These are phyloP conservation scores for Aspergillus jensenii DNA, from an alignment of 2,329 filamentous ascomycete species.

Conservation along the genomic window DNA sequence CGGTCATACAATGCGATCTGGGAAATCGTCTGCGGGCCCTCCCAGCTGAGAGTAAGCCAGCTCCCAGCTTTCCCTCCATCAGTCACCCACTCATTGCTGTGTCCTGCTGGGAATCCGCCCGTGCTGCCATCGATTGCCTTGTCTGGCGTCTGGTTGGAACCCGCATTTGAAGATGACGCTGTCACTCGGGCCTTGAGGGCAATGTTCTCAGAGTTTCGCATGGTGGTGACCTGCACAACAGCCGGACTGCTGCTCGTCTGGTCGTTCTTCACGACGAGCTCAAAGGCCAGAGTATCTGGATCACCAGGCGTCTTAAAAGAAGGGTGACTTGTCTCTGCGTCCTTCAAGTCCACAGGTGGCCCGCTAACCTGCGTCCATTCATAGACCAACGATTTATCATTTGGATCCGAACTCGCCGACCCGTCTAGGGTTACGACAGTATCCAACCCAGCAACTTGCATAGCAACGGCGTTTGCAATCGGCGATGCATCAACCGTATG, in stretches of 20 bases:
- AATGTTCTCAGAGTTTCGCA: slow-evolving; percentile 4
- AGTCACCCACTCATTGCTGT: slow-evolving; percentile 7
- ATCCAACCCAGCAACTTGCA: neutral
- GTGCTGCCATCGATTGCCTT: slow-evolving; percentile 3
- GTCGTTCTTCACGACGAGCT: slow-evolving; percentile 3
- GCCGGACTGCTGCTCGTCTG: slow-evolving; percentile 3
- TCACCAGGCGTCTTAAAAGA: neutral
- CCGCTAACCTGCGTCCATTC: slow-evolving; percentile 8
- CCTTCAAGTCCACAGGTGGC: neutral
- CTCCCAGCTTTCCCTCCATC: slow-evolving; percentile 3
- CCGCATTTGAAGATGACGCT: slow-evolving; percentile 4
- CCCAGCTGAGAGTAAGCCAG: slow-evolving; percentile 7
- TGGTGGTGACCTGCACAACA: neutral
- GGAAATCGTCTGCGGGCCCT: slow-evolving; percentile 4
- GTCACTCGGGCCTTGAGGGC: neutral
- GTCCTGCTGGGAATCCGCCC: slow-evolving; percentile 2
- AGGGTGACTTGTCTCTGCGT: neutral
- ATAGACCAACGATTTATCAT: neutral
- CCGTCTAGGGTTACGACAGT: slow-evolving; percentile 5
- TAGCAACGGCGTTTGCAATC: neutral
- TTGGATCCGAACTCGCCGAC: neutral
- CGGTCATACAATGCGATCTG: slow-evolving; percentile 9
- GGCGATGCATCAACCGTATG: neutral
- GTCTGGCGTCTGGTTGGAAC: neutral
- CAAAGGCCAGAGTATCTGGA: neutral